Percentiles rank a stretch among this genome's conserved stretches.
Conservation (phyloP, 352 stramenopile species). For the Globisporangium camurandrum region DNA sequence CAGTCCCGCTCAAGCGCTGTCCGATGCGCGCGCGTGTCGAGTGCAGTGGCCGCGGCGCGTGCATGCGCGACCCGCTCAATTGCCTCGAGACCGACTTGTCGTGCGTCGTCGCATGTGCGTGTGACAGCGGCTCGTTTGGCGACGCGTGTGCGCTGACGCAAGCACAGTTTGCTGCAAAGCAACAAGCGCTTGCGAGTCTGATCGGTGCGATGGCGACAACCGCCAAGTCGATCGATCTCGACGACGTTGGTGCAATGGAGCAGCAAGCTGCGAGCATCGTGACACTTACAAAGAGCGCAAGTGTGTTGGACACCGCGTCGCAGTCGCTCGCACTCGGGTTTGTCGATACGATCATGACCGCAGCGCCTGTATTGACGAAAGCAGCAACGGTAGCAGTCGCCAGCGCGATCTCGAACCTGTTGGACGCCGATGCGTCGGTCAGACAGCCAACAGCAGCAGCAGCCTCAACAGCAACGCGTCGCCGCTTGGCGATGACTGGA, state of each 20-base stretch:
- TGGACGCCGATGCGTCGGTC: slow-evolving; percentile 23
- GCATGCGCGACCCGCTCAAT: slow-evolving; percentile 26
- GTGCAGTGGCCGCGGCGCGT: slow-evolving; percentile 42
- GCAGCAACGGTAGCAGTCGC: slow-evolving; percentile 39
- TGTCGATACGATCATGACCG: slow-evolving; percentile 49
- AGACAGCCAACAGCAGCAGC: not conserved
- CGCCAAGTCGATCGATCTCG: slow-evolving; percentile 35
- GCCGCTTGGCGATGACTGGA: not conserved
- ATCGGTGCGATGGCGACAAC: slow-evolving; percentile 53
- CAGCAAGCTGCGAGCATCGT: slow-evolving; percentile 56
- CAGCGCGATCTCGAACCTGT: slow-evolving; percentile 53
- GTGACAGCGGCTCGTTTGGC: slow-evolving; percentile 36
- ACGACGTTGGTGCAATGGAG: slow-evolving; percentile 43
- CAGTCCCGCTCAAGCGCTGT: slow-evolving; percentile 39
- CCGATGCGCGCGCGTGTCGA: slow-evolving; percentile 27
- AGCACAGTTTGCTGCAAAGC: slow-evolving; percentile 42
- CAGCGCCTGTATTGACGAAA: slow-evolving; percentile 38
- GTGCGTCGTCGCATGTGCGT: slow-evolving; percentile 44
- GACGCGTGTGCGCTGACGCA: slow-evolving; percentile 54
- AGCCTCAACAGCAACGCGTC: not conserved
- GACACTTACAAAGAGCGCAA: slow-evolving; percentile 58
- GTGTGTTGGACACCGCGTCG: slow-evolving; percentile 35
- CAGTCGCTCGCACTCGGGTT: slow-evolving; percentile 44
- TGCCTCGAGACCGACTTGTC: slow-evolving; percentile 44
- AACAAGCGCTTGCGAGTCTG: slow-evolving; percentile 34